Evolutionary conservation across 257 asterid species (phyloP).

Genomic region (Solanum lignicaule): DNA sequence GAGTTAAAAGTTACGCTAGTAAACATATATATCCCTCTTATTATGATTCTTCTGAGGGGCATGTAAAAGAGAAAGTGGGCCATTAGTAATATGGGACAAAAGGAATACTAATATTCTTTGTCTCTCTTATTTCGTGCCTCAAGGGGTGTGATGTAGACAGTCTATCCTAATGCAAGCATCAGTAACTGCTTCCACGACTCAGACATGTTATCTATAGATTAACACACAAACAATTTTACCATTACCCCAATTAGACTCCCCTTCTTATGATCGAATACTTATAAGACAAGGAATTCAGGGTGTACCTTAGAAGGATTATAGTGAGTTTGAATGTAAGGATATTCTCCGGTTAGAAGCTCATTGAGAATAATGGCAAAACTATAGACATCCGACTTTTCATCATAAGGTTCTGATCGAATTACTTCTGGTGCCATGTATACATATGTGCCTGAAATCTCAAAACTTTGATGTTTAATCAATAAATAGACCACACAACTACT

Average conservation of each 20-base stretch:
- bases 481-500: neutral
- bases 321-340: constrained; percentile 53
- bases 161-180: neutral
- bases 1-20: neutral
- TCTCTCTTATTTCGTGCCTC: too few species aligned
- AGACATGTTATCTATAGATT: neutral
- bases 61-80: neutral
- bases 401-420: constrained; percentile 47
- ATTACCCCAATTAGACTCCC: neutral
- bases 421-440: constrained; percentile 90
- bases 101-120: neutral
- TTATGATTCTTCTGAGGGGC: neutral
- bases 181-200: neutral
- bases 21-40: neutral
- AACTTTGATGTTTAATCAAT: neutral
- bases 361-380: constrained; percentile 59
- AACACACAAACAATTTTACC: neutral
- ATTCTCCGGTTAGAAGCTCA: constrained; percentile 53
- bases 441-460: constrained; percentile 41
- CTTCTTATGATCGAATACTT: neutral
- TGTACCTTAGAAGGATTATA: constrained; percentile 52
- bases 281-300: neutral
- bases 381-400: constrained; percentile 68
- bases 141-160: neutral
- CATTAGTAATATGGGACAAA: neutral